Conservation (phyloP, 2,329 filamentous ascomycete species). For the Ceratocystis alfenasii region DNA sequence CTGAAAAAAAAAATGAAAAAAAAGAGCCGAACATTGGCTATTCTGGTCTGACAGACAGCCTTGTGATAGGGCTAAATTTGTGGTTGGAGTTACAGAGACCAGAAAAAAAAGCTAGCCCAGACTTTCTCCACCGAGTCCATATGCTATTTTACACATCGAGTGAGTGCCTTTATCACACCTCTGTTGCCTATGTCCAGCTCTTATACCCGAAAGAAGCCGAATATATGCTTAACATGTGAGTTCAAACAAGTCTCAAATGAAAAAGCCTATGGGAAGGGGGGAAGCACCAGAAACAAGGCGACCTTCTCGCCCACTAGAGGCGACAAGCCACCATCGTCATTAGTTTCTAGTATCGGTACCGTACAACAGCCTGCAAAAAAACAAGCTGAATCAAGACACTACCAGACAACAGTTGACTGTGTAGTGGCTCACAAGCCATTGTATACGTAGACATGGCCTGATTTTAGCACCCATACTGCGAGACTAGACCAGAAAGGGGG, state of each 20-base stretch:
- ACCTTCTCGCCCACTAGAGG: background rate
- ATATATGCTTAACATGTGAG: background rate
- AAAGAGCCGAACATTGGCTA: background rate
- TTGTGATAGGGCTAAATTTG: background rate
- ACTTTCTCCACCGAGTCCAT: background rate
- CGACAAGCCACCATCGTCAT: background rate
- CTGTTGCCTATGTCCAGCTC: background rate
- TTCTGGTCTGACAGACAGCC: background rate
- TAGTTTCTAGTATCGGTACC: background rate
- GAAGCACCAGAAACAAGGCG: background rate
- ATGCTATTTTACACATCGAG: background rate
- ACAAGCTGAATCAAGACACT: background rate
- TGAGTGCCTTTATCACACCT: background rate
- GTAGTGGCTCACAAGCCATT: background rate
- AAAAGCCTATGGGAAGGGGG: background rate
- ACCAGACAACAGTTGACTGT: background rate
- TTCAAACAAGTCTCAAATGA: conserved; percentile 2
- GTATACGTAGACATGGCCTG: background rate
- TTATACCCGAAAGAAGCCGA: background rate
- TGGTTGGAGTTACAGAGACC: background rate
- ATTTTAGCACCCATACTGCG: background rate
- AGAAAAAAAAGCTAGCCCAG: background rate
- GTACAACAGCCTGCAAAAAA: background rate
- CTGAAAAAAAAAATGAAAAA: background rate
- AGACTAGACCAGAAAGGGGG: background rate